Evolutionary conservation across 805 yeast genomes (phyloP), one percentile per base, ranked within the genome.

Genomic region (Candida gorgasii): DNA sequence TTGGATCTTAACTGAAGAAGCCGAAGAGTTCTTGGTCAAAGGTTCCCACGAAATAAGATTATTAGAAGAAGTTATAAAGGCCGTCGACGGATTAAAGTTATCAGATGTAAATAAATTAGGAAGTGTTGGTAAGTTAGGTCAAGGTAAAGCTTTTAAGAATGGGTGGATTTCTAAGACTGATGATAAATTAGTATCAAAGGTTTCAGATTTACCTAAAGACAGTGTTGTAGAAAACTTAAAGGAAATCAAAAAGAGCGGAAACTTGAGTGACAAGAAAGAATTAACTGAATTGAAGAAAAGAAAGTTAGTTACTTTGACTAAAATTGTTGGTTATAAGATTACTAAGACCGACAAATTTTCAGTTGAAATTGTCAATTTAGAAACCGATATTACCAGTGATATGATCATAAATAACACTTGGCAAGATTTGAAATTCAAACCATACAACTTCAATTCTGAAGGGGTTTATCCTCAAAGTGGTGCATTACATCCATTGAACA

Each of bases 101-200:
- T 62, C 85, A 17, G 97, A 92, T 41, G 87, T 86, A 41, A 63
- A 66, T 45, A 77, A 84, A 51, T 72, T 92, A 67, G 97, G 97
- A 43, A 71, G 80, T 40, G 80, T 80, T 46, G 98, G 97, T 49
- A 83, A 84, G 54, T 76, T 92, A 50, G 99, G 99, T 49, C 99
- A 93, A 71, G 96, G 95, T 54, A 83, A 90, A 58, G 99, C 98
- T 13, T 95, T 93, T 78, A 92, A 89, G 67, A 90, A 90, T 64
- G 95, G 95, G 31, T 93, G 99, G 99, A 83, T 93, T 56, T 70
- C 78, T 50, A 93, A 95, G 63, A 86, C 84, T 45, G 95, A 92
- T 44, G 95, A 86, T 54, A 80, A 76, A 57, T 76, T 92, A 53
- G 78, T 87, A 39, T 62, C 86, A 20, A 79, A 80, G 49, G 72